Evolutionary conservation across 306 rosid species (phyloP), one percentile per base, ranked within the genome.

Genomic region (Trifolium pratense): DNA sequence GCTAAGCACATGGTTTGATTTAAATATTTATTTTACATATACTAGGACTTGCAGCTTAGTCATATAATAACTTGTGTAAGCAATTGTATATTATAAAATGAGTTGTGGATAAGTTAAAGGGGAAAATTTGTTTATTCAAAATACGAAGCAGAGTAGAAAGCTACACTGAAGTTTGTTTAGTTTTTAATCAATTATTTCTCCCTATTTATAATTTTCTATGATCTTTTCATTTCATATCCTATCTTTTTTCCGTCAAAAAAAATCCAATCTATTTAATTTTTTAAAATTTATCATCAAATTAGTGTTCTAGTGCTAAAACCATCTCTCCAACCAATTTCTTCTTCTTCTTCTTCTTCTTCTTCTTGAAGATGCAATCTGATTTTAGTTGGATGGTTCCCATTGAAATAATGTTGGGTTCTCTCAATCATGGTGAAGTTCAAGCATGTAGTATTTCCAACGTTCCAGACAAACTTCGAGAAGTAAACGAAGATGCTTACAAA

Each of bases 391-490:
- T 77, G 46, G 4, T 5, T 21, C 58, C 71, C 0, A 68, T 82
- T 8, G 4, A 52, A 52, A 16, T 21, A 43, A 68, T 62, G 59
- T 58, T 77, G 3, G 74, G 45, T 1, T 13, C 36, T 1, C 11
- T 78, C 5, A 9, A 26, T 3, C 16, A 78, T 2, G 25, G 31
- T 0, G 43, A 61, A 8, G 74, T 78, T 17, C 51, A 68, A 23
- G 52, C 77, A 1, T 51, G 85, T 0, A 68, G 84, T 65, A 79
- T 85, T 18, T 75, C 52, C 1, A 63, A 17, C 1, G 59, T 81
- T 1, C 63, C 75, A 16, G 66, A 71, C 0, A 37, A 64, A 40
- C 69, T 81, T 72, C 52, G 73, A 20, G 68, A 49, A 6, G 12
- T 62, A 7, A 59, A 68, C 0, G 36, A 58, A 9, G 70, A 61